phyloP scores from a whole-genome alignment of 2,329 filamentous ascomycete genomes.

The Allantophomopsis cytisporea region DNA sequence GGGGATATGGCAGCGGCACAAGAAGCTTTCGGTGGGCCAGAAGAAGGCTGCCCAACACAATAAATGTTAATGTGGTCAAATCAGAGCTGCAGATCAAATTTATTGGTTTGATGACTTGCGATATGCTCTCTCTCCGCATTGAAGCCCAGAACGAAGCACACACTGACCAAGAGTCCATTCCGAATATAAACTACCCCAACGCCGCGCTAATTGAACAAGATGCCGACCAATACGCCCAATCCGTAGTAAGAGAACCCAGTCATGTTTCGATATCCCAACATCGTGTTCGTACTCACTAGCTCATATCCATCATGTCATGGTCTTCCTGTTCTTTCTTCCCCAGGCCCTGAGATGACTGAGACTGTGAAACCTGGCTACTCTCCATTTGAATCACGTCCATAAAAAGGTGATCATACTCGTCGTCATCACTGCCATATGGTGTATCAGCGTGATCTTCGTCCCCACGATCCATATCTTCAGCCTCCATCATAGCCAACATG shows the following conservation, averaged over 20 bases:
- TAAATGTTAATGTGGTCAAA: conserved; percentile 20
- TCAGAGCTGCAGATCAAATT: too few species aligned
- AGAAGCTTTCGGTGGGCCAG: conserved; percentile 47
- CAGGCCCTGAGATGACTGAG: conserved; percentile 11
- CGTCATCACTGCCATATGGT: conserved; percentile 30
- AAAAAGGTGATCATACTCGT: conserved; percentile 51
- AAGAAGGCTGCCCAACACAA: conserved; percentile 50
- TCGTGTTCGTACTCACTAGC: conserved; percentile 1
- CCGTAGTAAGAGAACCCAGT: too few species aligned
- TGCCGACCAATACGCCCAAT: conserved; percentile 1
- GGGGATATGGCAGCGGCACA: conserved; percentile 80
- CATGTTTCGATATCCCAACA: too few species aligned
- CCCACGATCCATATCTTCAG: conserved; percentile 11
- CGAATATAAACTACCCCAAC: conserved; percentile 5
- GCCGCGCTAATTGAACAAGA: conserved; percentile 9
- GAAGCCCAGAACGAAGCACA: too few species aligned
- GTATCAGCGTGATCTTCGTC: conserved; percentile 3
- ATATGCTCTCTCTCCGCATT: too few species aligned
- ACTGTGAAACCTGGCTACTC: conserved; percentile 7
- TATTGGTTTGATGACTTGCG: too few species aligned
- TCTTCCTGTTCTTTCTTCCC: conserved; percentile 12
- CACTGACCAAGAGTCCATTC: too few species aligned
- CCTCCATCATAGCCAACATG: conserved; percentile 32
- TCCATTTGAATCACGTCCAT: conserved; percentile 45
- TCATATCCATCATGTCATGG: conserved; percentile 17